These are phyloP conservation scores for Sphagnum magellanicum DNA, from an alignment of 228 moss, liverwort and hornwort species.

Conservation along the genomic window DNA sequence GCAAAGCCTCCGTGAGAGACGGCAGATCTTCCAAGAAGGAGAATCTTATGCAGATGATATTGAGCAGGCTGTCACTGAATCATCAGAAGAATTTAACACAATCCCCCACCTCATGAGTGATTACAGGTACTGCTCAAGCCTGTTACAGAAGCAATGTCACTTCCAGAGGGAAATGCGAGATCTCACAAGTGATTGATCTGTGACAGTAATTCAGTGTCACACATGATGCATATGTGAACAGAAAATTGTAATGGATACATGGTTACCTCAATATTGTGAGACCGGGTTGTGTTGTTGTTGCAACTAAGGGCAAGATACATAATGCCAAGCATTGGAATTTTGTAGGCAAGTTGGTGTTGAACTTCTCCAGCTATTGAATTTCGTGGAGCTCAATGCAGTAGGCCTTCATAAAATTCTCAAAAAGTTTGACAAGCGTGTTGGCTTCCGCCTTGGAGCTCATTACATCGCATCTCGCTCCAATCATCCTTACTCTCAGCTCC, in stretches of 20 bases:
- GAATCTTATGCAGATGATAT: slow-evolving; percentile 15
- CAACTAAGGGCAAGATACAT: background rate
- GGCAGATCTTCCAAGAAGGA: slow-evolving; percentile 21
- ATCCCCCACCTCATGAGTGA: slow-evolving; percentile 38
- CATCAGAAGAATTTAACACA: slow-evolving; percentile 13
- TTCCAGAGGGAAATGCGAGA: background rate
- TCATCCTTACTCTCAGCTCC: slow-evolving; percentile 63
- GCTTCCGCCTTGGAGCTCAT: slow-evolving; percentile 42
- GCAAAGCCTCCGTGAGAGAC: slow-evolving; percentile 50
- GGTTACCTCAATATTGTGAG: no score
- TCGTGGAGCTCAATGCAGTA: slow-evolving; percentile 58
- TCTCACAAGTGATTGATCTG: no score
- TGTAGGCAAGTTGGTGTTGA: slow-evolving; percentile 56
- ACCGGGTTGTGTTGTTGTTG: no score
- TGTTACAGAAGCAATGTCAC: background rate
- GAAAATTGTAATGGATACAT: no score
- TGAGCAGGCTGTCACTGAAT: slow-evolving; percentile 13
- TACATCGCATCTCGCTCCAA: slow-evolving; percentile 55
- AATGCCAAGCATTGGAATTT: background rate
- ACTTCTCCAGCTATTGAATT: slow-evolving; percentile 47
- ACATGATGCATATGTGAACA: no score
- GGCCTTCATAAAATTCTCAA: slow-evolving; percentile 61
- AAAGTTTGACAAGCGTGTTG: slow-evolving; percentile 61
- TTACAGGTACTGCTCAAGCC: slow-evolving; percentile 28
- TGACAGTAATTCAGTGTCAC: no score